Evolutionary conservation across 225 moss, liverwort and hornwort genomes (phyloP).

Genomic region (Physcomitrellopsis africana): DNA sequence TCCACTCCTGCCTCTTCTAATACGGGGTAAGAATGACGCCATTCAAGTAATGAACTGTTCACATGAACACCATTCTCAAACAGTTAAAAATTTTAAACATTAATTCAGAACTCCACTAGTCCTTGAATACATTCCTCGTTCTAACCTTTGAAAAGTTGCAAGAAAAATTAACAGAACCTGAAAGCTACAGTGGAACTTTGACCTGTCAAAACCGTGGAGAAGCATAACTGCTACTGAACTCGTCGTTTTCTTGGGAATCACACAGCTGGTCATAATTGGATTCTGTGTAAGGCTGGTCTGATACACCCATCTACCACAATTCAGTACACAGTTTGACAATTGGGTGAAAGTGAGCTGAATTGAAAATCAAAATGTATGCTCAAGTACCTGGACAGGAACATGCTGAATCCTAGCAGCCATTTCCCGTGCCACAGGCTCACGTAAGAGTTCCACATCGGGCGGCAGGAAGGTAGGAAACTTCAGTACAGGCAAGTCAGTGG

Average conservation of each 20-base stretch:
- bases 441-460: constrained; percentile 62
- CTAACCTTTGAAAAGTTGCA: not conserved
- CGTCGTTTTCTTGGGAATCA: constrained; percentile 58
- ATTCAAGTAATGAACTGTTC: constrained; percentile 90
- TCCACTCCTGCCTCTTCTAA: constrained; percentile 82
- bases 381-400: constrained; percentile 81
- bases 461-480: constrained; percentile 83
- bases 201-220: constrained; percentile 99
- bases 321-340: constrained; percentile 18
- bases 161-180: constrained; percentile 1
- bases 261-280: constrained; percentile 88
- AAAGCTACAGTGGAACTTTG: constrained; percentile 12
- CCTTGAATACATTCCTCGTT: not conserved
- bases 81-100: constrained; percentile 10
- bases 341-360: not conserved
- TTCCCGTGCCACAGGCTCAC: constrained; percentile 74
- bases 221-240: constrained; percentile 58
- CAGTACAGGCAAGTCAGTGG: constrained; percentile 38
- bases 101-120: not conserved
- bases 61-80: constrained; percentile 27
- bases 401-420: constrained; percentile 89
- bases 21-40: constrained; percentile 83
- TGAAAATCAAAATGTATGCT: not conserved
- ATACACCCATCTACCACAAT: constrained; percentile 35
- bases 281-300: constrained; percentile 82